These are phyloP conservation scores for Speleostelium caveatum DNA, from an alignment of 78 protist species.

Conservation along the genomic window DNA sequence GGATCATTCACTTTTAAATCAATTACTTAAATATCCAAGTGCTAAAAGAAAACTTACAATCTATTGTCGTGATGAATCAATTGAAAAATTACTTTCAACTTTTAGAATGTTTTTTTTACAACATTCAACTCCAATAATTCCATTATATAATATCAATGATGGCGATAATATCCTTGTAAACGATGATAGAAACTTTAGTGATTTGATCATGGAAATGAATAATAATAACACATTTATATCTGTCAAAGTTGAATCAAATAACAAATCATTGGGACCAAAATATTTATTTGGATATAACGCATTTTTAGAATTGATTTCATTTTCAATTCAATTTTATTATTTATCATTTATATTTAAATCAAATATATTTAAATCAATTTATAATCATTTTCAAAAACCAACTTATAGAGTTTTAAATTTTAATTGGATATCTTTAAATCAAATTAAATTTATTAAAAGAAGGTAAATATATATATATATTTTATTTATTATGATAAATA, in stretches of 20 bases:
- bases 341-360: neutral
- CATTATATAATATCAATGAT: neutral
- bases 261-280: too few species aligned
- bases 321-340: conserved; percentile 22
- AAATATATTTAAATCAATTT: conserved; percentile 2
- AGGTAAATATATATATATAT: too few species aligned
- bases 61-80: too few species aligned
- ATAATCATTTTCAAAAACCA: neutral
- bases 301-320: conserved; percentile 16
- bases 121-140: conserved; percentile 58
- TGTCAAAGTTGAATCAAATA: neutral
- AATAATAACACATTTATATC: conserved; percentile 2
- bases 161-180: neutral
- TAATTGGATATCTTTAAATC: neutral
- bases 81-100: too few species aligned
- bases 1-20: conserved; percentile 33
- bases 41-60: too few species aligned
- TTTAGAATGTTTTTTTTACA: conserved; percentile 33
- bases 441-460: conserved; percentile 13
- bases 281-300: conserved; percentile 68
- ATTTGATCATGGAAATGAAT: conserved; percentile 8
- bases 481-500: neutral
- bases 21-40: too few species aligned
- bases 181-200: conserved; percentile 1
- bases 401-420: too few species aligned